Evolutionary conservation across 169 alveolate species (phyloP).

Genomic region (Theileria annulata): DNA sequence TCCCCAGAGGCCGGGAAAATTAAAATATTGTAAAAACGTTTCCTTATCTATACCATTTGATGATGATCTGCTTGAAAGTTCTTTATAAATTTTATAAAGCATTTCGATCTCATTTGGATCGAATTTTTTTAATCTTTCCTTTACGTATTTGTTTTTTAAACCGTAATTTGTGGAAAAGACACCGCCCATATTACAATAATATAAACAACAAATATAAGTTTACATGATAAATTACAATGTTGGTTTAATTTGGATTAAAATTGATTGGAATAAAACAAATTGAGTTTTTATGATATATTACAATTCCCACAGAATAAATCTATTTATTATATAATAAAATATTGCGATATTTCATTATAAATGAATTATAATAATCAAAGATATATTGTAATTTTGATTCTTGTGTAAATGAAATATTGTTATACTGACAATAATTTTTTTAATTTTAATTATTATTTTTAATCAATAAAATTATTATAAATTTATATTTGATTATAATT

Average conservation of each 20-base stretch:
- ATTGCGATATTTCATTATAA: background rate
- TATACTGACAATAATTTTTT: background rate
- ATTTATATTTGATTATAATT: too few relatives aligned
- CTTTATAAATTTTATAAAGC: constrained; percentile 75
- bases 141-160: constrained; percentile 30
- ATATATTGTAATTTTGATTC: background rate
- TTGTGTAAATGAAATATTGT: background rate
- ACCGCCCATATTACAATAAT: constrained; percentile 16
- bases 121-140: constrained; percentile 53
- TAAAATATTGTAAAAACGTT: constrained; percentile 84
- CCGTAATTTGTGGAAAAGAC: constrained; percentile 12
- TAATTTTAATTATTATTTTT: too few relatives aligned
- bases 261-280: background rate
- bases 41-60: constrained; percentile 81
- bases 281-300: background rate
- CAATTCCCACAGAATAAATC: background rate
- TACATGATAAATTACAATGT: background rate
- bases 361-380: background rate
- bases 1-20: constrained; percentile 88
- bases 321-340: too few relatives aligned
- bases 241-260: too few relatives aligned
- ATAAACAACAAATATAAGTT: background rate
- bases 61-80: constrained; percentile 76
- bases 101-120: constrained; percentile 74
- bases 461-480: too few relatives aligned